phyloP scores from a whole-genome alignment of 2,329 filamentous ascomycete species.

The Tolypocladium endophyticum region DNA sequence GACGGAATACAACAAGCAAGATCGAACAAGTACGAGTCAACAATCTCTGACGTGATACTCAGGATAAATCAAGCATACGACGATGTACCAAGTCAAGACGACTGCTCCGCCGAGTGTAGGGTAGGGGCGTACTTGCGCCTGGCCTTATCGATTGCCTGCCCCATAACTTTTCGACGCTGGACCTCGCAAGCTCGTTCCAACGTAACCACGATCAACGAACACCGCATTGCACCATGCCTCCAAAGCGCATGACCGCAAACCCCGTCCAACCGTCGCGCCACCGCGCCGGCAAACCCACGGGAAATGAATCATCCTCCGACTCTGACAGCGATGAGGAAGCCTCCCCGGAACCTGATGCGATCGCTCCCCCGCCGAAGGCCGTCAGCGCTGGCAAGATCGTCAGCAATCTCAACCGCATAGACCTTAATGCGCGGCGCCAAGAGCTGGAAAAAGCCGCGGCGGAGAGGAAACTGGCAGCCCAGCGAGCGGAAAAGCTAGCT shows the following conservation, averaged over 20 bases:
- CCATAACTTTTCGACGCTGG: background rate
- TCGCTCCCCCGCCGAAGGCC: conserved; percentile 46
- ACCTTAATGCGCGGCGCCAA: conserved; percentile 36
- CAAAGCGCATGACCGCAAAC: conserved; percentile 90
- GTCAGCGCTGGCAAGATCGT: conserved; percentile 46
- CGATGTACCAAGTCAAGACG: background rate
- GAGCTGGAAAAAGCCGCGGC: conserved; percentile 34
- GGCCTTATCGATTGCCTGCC: background rate
- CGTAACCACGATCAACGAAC: background rate
- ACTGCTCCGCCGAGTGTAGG: background rate
- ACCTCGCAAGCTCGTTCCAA: background rate
- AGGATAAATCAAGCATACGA: background rate
- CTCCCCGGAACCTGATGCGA: conserved; percentile 18
- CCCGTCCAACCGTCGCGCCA: conserved; percentile 71
- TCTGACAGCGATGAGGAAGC: conserved; percentile 35
- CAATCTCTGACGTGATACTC: too few species aligned
- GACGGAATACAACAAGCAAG: too few species aligned
- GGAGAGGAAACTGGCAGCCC: conserved; percentile 33
- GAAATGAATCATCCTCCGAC: conserved; percentile 43
- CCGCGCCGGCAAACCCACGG: conserved; percentile 69
- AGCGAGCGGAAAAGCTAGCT: conserved; percentile 39
- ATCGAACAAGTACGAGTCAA: too few species aligned
- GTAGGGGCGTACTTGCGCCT: background rate
- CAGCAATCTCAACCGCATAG: conserved; percentile 40
- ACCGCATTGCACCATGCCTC: conserved; percentile 37